These are phyloP conservation scores for Boletus fagicola DNA, from an alignment of 768 basidiomycete genomes.

Conservation along the genomic window DNA sequence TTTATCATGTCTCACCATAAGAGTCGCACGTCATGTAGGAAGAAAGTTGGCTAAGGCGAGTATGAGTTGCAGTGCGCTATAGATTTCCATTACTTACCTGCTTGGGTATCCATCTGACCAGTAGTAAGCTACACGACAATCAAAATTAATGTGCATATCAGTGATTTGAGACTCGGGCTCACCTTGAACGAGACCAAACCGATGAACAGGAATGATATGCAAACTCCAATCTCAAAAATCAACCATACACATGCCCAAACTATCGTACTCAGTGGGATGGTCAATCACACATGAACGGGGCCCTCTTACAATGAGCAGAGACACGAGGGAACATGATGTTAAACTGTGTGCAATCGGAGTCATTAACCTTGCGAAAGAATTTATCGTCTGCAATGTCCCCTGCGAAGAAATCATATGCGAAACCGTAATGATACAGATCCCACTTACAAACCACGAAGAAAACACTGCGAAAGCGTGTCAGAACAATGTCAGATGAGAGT, in stretches of 20 bases:
- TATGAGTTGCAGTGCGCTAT: slow-evolving; percentile 6
- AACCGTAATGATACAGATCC: neutral
- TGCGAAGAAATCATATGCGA: slow-evolving; percentile 29
- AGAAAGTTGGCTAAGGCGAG: slow-evolving; percentile 52
- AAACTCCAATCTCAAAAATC: slow-evolving; percentile 67
- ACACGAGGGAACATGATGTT: slow-evolving; percentile 67
- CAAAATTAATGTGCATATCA: slow-evolving; percentile 1
- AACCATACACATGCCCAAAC: slow-evolving; percentile 90
- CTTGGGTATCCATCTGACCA: slow-evolving; percentile 55
- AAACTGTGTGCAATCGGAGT: slow-evolving; percentile 92
- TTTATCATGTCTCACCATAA: slow-evolving; percentile 3
- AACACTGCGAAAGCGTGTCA: slow-evolving; percentile 43
- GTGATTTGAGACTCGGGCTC: slow-evolving; percentile 9
- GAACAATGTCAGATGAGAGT: slow-evolving; percentile 10
- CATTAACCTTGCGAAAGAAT: slow-evolving; percentile 92
- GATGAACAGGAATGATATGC: slow-evolving; percentile 75
- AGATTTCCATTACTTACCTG: slow-evolving; percentile 47
- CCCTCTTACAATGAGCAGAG: slow-evolving; percentile 62
- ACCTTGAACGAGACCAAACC: slow-evolving; percentile 86
- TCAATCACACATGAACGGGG: neutral
- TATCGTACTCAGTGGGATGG: slow-evolving; percentile 28
- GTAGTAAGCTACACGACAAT: slow-evolving; percentile 34
- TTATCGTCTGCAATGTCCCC: slow-evolving; percentile 95
- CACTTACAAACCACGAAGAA: slow-evolving; percentile 84
- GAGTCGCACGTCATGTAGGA: slow-evolving; percentile 45